These are phyloP conservation scores for Colletotrichum sp. DNA, from an alignment of 2,329 filamentous ascomycete genomes.

Conservation along the genomic window DNA sequence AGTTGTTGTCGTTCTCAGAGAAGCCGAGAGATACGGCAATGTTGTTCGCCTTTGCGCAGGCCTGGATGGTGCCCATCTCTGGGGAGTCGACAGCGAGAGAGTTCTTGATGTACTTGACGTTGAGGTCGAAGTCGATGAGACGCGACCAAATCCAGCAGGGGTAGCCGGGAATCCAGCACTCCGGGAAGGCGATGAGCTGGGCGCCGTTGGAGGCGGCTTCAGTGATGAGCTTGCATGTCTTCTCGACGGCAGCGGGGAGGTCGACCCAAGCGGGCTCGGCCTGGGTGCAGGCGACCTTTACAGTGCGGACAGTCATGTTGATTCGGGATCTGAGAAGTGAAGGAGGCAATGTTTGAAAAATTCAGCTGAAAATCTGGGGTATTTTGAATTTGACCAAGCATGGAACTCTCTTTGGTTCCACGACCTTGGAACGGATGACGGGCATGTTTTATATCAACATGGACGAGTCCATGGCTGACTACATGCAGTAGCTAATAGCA, in stretches of 20 bases:
- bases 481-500: neutral
- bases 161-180: constrained; percentile 61
- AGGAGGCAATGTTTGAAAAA: neutral
- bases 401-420: neutral
- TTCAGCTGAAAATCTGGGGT: neutral
- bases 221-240: constrained; percentile 61
- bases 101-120: constrained; percentile 42
- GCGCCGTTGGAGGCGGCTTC: constrained; percentile 59
- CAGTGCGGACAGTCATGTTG: neutral
- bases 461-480: neutral
- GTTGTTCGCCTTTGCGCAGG: constrained; percentile 43
- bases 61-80: constrained; percentile 47
- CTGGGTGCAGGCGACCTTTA: constrained; percentile 56
- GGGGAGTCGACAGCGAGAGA: constrained; percentile 44
- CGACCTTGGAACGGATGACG: neutral
- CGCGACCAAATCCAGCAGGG: constrained; percentile 47
- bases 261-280: constrained; percentile 67
- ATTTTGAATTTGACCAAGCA: neutral
- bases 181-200: constrained; percentile 59
- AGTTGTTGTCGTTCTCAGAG: constrained; percentile 49
- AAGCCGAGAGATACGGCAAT: constrained; percentile 55
- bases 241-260: constrained; percentile 56
- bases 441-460: neutral
- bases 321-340: neutral
- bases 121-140: constrained; percentile 31